Base-by-base conservation (phyloP, 192 early-diverging fungal genomes). In the Rhizophlyctis rosea region DNA sequence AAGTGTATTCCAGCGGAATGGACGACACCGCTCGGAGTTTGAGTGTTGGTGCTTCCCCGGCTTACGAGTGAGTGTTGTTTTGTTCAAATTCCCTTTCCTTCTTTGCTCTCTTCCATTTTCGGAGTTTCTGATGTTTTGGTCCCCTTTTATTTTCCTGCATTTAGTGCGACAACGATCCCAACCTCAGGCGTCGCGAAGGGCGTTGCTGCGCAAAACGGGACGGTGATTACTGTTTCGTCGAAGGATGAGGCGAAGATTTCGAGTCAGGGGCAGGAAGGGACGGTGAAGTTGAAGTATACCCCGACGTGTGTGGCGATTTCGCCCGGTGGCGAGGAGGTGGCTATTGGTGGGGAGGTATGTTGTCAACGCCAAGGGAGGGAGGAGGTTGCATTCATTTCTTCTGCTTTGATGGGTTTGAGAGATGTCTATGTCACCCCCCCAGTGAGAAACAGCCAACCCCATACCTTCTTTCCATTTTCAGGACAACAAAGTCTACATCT, bases 401-500 rank as follows among this genome's bases (percentile, higher is more conserved):
- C n/a, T n/a, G n/a, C n/a, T n/a, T n/a, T n/a, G n/a, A n/a, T n/a
- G n/a, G n/a, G n/a, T n/a, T n/a, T n/a, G n/a, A n/a, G 57, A 34
- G 47, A 39, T 14, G 25, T 39, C 55, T 14, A n/a, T 60, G 2
- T 14, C 24, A 21, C 2, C 16, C 3, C 18, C 18, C 21, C 51
- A 16, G 4, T 5, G 23, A 49, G 1, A n/a, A 24, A 34, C 34
- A 14, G 29, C 14, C 14, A 23, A 16, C 1, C 24, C 0, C 25
- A 25, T 54, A 21, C 16, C 52, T 14, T 54, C 18, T 21, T 54
- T 16, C 27, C 18, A 27, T 23, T 52, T 65, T 39, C 57, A 84
- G 75, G 89, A 93, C 74, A 50, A 61, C 34, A 81, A 84, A 49
- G 82, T 90, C 34, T 84, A 78, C 44, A 50, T 90, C 14, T 93